Evolutionary conservation across 2,329 filamentous ascomycete genomes (phyloP), one percentile per base, ranked within the genome.

Genomic region (Paraphaeosphaeria minitans): DNA sequence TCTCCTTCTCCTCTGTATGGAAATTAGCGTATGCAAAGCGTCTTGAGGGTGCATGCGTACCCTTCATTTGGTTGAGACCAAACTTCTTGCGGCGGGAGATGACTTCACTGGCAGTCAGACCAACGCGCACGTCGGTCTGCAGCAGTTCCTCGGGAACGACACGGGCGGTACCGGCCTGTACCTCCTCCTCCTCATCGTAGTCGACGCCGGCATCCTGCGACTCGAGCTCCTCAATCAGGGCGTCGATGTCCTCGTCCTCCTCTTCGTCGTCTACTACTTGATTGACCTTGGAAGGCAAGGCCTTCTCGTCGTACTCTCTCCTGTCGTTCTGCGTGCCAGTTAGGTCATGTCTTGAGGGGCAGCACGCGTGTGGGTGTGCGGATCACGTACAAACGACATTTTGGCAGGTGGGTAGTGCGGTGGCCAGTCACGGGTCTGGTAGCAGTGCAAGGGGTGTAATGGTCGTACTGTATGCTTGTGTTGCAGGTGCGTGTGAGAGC

Each of bases 41-140:
- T n/a, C 10, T 21, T 29, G 29, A 12, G 48, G 16, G n/a, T n/a
- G 9, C 21, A 29, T 16, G 56, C 58, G 19, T 60, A 75, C 72
- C 73, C 80, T 91, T 93, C 90, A 96, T 92, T 77, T 92, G 88
- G 77, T 97, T 96, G 74, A 91, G 83, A 76, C 92, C 92, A 76
- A 88, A 91, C 77, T 90, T 91, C 81, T 86, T 88, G 59, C 88
- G 84, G 42, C 84, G 80, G 12, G 80, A 72, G 33, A 80, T 62
- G 52, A 93, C 91, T 79, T 96, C 89, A 46, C 82, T 77, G 58
- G 90, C 85, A 14, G 87, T 92, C 9, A 96, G 84, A 83, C 92
- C 91, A 21, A 84, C 79, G 48, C 85, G 84, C 57, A 86, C 88
- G 73, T 93, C 87, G 19, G 92, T 96, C 78, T 91, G 85, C 45